phyloP scores from a whole-genome alignment of 345 rosid genomes.

The Turnera subulata region DNA sequence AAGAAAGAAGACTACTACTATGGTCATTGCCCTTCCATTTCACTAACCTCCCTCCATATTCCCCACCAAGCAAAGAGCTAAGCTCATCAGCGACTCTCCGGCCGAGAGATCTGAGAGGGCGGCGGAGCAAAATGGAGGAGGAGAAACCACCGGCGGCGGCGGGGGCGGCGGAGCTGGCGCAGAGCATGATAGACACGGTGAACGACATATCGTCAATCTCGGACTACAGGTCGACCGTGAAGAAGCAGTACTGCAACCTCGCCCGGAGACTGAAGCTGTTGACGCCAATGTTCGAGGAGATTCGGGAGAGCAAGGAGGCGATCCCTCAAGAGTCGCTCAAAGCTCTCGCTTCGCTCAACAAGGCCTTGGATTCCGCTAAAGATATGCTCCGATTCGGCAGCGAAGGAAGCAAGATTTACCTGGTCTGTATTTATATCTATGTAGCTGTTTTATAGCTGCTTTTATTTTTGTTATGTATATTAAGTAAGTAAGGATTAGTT shows the following conservation, averaged over 20 bases:
- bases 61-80: too few relatives aligned
- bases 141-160: constrained; percentile 29
- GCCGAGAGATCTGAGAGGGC: neutral
- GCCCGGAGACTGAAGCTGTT: constrained; percentile 76
- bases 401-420: constrained; percentile 87
- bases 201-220: constrained; percentile 57
- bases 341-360: constrained; percentile 45
- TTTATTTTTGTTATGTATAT: too few relatives aligned
- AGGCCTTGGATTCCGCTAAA: constrained; percentile 47
- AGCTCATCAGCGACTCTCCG: neutral
- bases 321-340: constrained; percentile 41
- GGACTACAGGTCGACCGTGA: constrained; percentile 56
- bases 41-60: too few relatives aligned
- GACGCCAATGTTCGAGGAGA: constrained; percentile 82
- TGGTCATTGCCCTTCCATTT: too few relatives aligned
- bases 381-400: constrained; percentile 71
- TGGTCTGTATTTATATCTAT: too few relatives aligned
- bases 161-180: constrained; percentile 20
- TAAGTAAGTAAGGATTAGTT: too few relatives aligned
- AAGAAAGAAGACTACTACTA: too few relatives aligned
- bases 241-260: constrained; percentile 71
- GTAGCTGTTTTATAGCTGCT: too few relatives aligned
- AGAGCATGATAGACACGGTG: constrained; percentile 61
- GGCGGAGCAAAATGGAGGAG: constrained; percentile 36
- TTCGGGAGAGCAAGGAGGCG: constrained; percentile 55